A percentile compares a stretch with the other conserved stretches of the same genome.
Conservation (phyloP, 2,329 filamentous ascomycete species). For the Chalaropsis thielavioides region DNA sequence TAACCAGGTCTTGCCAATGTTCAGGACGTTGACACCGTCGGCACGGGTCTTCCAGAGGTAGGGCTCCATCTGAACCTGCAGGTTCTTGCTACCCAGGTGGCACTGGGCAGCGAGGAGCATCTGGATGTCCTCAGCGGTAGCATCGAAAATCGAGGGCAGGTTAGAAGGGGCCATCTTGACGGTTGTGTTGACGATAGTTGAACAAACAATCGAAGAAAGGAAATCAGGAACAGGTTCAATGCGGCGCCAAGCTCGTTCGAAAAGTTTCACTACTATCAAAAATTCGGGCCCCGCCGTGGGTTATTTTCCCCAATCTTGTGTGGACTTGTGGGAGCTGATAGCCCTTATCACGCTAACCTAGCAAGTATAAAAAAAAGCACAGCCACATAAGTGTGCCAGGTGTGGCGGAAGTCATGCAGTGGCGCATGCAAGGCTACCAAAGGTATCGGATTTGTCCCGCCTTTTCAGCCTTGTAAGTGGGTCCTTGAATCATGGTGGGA, state of each 20-base stretch:
- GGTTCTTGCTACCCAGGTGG: slow-evolving; percentile 97
- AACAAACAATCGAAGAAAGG: slow-evolving; percentile 20
- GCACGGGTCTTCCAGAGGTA: slow-evolving; percentile 99
- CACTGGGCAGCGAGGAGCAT: slow-evolving; percentile 94
- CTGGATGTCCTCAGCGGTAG: slow-evolving; percentile 97
- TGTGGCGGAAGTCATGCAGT: slow-evolving; percentile 1
- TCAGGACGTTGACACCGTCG: slow-evolving; percentile 96
- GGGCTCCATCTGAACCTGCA: slow-evolving; percentile 98
- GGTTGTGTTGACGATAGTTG: slow-evolving; percentile 28
- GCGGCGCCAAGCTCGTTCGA: slow-evolving; percentile 26
- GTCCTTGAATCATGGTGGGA: slow-evolving; percentile 13
- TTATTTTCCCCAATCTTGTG: slow-evolving; percentile 7
- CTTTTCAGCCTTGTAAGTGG: slow-evolving; percentile 15
- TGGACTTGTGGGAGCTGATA: slow-evolving; percentile 24
- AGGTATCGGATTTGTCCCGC: slow-evolving; percentile 5
- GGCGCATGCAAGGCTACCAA: slow-evolving; percentile 11
- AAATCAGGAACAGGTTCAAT: slow-evolving; percentile 25
- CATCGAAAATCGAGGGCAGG: slow-evolving; percentile 90
- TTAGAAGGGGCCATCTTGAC: slow-evolving; percentile 89
- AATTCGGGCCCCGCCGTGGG: slow-evolving; percentile 16
- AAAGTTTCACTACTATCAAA: slow-evolving; percentile 22
- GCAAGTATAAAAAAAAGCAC: not conserved
- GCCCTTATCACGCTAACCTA: slow-evolving; percentile 16
- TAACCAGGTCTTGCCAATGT: slow-evolving; percentile 99
- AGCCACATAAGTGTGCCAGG: not conserved